These are phyloP conservation scores for Agaricales sp. DNA, from an alignment of 1,284 basidiomycete species.

Conservation along the genomic window DNA sequence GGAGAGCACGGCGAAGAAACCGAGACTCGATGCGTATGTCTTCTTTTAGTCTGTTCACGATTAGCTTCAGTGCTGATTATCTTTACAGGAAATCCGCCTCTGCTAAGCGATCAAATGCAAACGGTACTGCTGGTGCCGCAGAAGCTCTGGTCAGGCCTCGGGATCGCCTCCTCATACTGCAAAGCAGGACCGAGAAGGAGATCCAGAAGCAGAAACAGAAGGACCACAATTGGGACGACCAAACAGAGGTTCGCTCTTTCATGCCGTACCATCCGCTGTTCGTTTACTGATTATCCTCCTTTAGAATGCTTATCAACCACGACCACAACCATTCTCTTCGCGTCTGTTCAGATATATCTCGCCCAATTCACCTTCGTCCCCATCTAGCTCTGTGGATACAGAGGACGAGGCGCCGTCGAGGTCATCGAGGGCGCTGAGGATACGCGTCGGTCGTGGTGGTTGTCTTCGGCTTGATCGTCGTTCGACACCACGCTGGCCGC, in stretches of 20 bases:
- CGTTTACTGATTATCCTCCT: conserved; percentile 6
- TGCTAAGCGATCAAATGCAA: conserved; percentile 40
- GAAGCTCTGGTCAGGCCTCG: conserved; percentile 49
- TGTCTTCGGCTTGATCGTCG: conserved; percentile 48
- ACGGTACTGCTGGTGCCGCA: conserved; percentile 20
- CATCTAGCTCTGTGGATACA: conserved; percentile 10
- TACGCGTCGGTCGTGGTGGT: conserved; percentile 76
- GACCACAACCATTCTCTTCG: conserved; percentile 45
- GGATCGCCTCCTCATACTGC: conserved; percentile 56
- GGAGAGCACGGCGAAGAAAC: conserved; percentile 54
- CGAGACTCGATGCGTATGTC: conserved; percentile 32
- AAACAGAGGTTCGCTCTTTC: conserved; percentile 13
- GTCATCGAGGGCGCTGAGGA: conserved; percentile 48
- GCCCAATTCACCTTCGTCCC: conserved; percentile 24
- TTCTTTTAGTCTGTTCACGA: background rate
- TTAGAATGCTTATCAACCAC: conserved; percentile 55
- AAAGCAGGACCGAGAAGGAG: conserved; percentile 58
- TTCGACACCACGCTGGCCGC: conserved; percentile 45
- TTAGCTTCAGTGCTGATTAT: conserved; percentile 8
- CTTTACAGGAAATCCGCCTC: no score
- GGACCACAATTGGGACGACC: conserved; percentile 82
- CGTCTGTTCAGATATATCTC: conserved; percentile 38
- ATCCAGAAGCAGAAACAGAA: conserved; percentile 60
- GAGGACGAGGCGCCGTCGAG: conserved; percentile 21
- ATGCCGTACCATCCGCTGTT: background rate